Conservation (phyloP, 768 basidiomycete genomes). For the Lactarius trivialis region DNA sequence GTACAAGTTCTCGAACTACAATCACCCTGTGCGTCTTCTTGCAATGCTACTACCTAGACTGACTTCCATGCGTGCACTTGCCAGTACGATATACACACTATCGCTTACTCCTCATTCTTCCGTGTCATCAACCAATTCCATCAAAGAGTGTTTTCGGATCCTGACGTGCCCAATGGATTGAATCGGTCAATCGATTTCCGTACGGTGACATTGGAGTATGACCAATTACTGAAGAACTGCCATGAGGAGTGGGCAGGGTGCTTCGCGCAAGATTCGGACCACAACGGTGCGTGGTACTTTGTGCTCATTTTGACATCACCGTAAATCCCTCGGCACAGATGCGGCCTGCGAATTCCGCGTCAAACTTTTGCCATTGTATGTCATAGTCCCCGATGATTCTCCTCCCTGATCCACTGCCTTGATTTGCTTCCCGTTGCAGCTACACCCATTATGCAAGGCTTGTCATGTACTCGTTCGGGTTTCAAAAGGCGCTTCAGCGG, state of each 20-base stretch:
- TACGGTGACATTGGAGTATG: conserved; percentile 18
- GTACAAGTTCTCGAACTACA: conserved; percentile 21
- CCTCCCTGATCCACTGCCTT: neutral
- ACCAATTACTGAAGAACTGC: conserved; percentile 5
- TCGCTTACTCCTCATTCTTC: conserved; percentile 20
- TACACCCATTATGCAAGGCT: conserved; percentile 31
- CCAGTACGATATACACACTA: conserved; percentile 22
- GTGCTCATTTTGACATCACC: neutral
- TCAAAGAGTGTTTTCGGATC: conserved; percentile 20
- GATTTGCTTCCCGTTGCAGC: too few relatives aligned
- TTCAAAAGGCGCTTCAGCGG: conserved; percentile 33
- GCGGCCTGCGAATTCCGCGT: conserved; percentile 19
- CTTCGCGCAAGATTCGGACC: conserved; percentile 20
- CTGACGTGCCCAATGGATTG: conserved; percentile 14
- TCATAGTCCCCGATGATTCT: conserved; percentile 11
- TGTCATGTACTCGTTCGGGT: conserved; percentile 37
- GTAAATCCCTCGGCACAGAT: conserved; percentile 7
- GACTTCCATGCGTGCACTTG: too few relatives aligned
- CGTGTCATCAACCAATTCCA: conserved; percentile 22
- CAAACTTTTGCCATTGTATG: conserved; percentile 36
- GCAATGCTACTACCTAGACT: too few relatives aligned
- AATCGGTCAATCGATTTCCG: conserved; percentile 22
- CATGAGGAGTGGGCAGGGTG: conserved; percentile 21
- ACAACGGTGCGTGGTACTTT: conserved; percentile 6
- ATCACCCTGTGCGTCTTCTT: too few relatives aligned